Evolutionary conservation across 2,329 filamentous ascomycete species (phyloP), one percentile per base, ranked within the genome.

Genomic region (Endoconidiophora polonica): DNA sequence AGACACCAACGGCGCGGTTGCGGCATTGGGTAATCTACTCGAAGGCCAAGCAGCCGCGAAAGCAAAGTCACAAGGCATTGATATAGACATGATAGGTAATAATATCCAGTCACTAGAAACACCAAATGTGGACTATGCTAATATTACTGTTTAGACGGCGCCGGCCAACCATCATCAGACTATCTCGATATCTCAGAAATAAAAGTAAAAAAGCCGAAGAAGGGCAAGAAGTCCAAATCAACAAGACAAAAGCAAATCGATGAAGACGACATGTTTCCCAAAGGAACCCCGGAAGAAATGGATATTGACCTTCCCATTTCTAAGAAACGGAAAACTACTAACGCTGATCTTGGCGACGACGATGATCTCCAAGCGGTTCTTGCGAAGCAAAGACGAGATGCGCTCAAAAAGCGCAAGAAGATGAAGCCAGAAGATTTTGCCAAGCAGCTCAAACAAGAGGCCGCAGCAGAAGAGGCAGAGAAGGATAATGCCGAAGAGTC

Each of bases 141-240:
- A 37, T 44, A 33, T 40, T 24, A 20, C 23, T 36, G 23, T 40
- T 12, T 39, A 52, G 47, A 50, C 38, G 50, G 49, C 22, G 39
- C 43, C 33, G 48, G 42, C 42, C 39, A 54, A 46, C 46, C 48
- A 79, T 1, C 68, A 76, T 94, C 88, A 16, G 91, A 98, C 62
- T 98, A 98, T 62, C 71, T 93, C 55, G 86, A 94, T 54, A 68
- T 81, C 14, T 84, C 83, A 1, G 82, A 91, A 57, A 76, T 95
- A 59, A 98, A 95, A 64, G 75, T 96, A 55, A 93, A 87, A 67
- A 98, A 94, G 63, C 81, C 86, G 0, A 95, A 94, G 66, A 95
- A 94, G 68, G 90, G 79, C 65, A 93, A 90, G 68, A 91, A 90
- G 66, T 74, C 77, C 29, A 90, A 87, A 63, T 72, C 76, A 22